phyloP scores from a whole-genome alignment of 1,284 basidiomycete genomes.

The Ganoderma resinaceum region DNA sequence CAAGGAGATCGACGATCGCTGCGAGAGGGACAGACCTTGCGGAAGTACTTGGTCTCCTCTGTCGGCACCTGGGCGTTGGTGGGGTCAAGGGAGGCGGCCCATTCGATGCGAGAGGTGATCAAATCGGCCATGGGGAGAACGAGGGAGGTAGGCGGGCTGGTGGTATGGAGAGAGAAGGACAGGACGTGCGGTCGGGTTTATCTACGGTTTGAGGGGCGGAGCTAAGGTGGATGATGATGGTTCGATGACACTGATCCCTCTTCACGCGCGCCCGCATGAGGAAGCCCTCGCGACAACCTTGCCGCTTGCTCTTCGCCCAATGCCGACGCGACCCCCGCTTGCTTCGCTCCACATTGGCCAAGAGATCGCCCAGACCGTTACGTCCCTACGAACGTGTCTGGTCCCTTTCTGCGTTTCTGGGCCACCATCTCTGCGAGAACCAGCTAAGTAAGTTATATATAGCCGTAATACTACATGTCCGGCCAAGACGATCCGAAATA shows the following conservation, averaged over 20 bases:
- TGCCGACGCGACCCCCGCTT: background rate
- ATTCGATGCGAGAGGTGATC: conserved; percentile 86
- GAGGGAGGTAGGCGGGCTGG: conserved; percentile 19
- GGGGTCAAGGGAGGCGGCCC: conserved; percentile 86
- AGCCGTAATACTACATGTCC: too few relatives aligned
- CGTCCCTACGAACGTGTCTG: conserved; percentile 29
- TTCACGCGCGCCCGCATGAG: background rate
- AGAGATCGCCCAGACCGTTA: conserved; percentile 6
- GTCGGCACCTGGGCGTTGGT: conserved; percentile 70
- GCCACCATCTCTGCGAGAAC: background rate
- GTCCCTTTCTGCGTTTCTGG: background rate
- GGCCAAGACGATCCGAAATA: conserved; percentile 1
- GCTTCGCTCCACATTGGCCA: conserved; percentile 16
- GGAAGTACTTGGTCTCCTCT: conserved; percentile 82
- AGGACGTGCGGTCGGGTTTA: conserved; percentile 23
- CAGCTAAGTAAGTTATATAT: background rate
- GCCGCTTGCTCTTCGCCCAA: background rate
- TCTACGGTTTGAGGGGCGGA: conserved; percentile 37
- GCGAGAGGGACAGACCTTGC: conserved; percentile 72
- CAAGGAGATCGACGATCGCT: conserved; percentile 20
- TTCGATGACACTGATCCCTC: conserved; percentile 26
- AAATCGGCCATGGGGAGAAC: conserved; percentile 34
- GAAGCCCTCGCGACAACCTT: conserved; percentile 1
- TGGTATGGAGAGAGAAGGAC: conserved; percentile 20
- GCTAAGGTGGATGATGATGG: conserved; percentile 41